phyloP scores from a whole-genome alignment of 2,329 filamentous ascomycete species.

The Talaromyces albobiverticillius region DNA sequence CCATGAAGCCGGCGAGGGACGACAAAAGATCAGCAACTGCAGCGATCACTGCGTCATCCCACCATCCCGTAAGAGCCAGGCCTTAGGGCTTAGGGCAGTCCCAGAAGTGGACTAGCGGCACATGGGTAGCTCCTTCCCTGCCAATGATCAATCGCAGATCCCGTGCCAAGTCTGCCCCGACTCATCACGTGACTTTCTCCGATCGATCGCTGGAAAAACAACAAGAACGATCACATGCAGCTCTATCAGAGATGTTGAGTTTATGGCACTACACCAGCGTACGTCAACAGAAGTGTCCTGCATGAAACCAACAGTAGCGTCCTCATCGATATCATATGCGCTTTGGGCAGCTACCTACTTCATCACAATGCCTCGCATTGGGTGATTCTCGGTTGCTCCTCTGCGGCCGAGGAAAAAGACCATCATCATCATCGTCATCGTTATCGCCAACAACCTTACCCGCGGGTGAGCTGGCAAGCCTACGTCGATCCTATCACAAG shows the following conservation, averaged over 20 bases:
- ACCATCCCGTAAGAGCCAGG: background rate
- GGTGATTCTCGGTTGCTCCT: conserved; percentile 4
- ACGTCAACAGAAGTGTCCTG: background rate
- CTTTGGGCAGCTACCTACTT: conserved; percentile 1
- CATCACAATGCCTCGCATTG: conserved; percentile 14
- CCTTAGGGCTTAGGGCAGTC: background rate
- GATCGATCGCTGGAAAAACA: conserved; percentile 6
- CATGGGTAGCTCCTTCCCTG: no score
- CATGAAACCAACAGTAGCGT: background rate
- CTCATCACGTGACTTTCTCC: conserved; percentile 5
- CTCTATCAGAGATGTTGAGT: background rate
- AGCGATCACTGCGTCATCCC: background rate
- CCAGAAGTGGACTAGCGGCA: no score
- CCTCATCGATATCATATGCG: conserved; percentile 9
- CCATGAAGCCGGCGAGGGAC: no score
- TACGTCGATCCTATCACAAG: background rate
- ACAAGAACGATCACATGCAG: background rate
- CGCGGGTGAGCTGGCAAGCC: background rate
- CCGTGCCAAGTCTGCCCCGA: background rate
- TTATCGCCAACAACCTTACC: background rate
- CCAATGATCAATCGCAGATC: no score
- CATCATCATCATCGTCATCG: background rate
- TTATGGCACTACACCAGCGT: background rate
- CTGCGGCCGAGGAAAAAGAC: background rate
- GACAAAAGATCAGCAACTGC: no score